A percentile compares a stretch with the other conserved stretches of the same genome.
These are phyloP conservation scores for Tricladium varicosporioides DNA, from an alignment of 2,329 filamentous ascomycete species.

Conservation along the genomic window DNA sequence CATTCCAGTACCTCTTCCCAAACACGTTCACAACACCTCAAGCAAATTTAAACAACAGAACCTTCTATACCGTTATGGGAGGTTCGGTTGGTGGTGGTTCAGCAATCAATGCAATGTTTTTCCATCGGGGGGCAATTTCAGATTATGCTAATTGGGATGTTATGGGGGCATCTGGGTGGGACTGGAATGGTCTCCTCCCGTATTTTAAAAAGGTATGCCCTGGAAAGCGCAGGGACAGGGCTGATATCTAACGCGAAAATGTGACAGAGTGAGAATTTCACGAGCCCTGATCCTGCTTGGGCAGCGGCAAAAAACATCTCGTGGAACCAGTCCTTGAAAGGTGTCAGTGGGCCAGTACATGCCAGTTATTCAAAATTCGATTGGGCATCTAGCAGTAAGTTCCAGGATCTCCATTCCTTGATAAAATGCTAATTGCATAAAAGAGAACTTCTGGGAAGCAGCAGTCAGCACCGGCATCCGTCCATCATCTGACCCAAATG, in stretches of 20 bases:
- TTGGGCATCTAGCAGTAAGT: slow-evolving; percentile 7
- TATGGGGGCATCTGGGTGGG: slow-evolving; percentile 47
- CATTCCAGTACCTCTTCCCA: slow-evolving; percentile 44
- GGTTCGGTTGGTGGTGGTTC: slow-evolving; percentile 46
- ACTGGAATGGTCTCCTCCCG: slow-evolving; percentile 47
- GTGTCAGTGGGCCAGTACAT: slow-evolving; percentile 47
- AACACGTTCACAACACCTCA: slow-evolving; percentile 28
- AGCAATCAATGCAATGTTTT: slow-evolving; percentile 34
- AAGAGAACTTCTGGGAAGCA: slow-evolving; percentile 14
- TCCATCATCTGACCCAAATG: slow-evolving; percentile 6
- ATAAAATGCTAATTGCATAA: not conserved
- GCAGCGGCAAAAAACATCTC: slow-evolving; percentile 37
- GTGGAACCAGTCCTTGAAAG: slow-evolving; percentile 41
- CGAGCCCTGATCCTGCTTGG: slow-evolving; percentile 31
- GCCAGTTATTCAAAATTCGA: slow-evolving; percentile 36
- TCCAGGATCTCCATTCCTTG: not conserved
- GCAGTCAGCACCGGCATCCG: slow-evolving; percentile 4
- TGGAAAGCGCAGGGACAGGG: not conserved
- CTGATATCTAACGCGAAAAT: too few relatives aligned
- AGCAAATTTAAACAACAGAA: slow-evolving; percentile 40
- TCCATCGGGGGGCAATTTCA: slow-evolving; percentile 12
- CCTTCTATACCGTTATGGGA: slow-evolving; percentile 28
- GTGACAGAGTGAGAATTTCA: slow-evolving; percentile 37
- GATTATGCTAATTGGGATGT: slow-evolving; percentile 49
- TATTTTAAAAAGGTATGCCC: slow-evolving; percentile 44